These are phyloP conservation scores for Thielaviopsis populi DNA, from an alignment of 2,329 filamentous ascomycete genomes.

Conservation along the genomic window DNA sequence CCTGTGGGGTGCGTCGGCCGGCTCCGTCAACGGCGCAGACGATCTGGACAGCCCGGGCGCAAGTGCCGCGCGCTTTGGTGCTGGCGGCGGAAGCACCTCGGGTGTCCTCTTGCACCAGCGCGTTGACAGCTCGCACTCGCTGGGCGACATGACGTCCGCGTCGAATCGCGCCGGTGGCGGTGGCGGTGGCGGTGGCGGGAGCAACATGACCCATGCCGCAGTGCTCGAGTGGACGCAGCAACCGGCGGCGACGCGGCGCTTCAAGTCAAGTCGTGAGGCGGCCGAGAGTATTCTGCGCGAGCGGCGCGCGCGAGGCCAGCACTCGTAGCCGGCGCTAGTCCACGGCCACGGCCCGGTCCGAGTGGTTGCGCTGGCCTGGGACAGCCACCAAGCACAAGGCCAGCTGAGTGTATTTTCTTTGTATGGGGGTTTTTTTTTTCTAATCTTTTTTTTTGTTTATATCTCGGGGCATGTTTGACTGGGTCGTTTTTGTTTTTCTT, in stretches of 20 bases:
- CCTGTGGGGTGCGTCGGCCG: neutral
- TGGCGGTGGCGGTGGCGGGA: neutral
- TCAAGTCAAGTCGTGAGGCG: constrained; percentile 14
- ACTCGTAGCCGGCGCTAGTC: neutral
- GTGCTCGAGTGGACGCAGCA: constrained; percentile 16
- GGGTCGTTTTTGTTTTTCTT: neutral
- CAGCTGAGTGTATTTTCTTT: neutral
- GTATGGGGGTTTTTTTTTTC: too few relatives aligned
- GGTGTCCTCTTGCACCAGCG: constrained; percentile 8
- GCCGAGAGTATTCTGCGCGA: constrained; percentile 16
- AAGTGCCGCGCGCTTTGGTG: neutral
- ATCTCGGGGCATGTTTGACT: neutral
- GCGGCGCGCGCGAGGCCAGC: constrained; percentile 4
- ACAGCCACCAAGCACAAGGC: too few relatives aligned
- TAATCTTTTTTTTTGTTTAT: neutral
- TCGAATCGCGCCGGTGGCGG: neutral
- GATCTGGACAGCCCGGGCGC: constrained; percentile 4
- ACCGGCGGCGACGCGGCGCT: constrained; percentile 13
- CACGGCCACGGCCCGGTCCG: too few relatives aligned
- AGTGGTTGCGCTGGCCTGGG: too few relatives aligned
- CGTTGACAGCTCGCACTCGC: constrained; percentile 11
- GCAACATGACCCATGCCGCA: constrained; percentile 10
- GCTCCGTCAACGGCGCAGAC: constrained; percentile 5
- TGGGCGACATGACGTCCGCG: constrained; percentile 8
- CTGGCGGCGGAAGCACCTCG: neutral